Evolutionary conservation across 1,284 basidiomycete species (phyloP), one percentile per base, ranked within the genome.

Genomic region (Hemileia vastatrix): DNA sequence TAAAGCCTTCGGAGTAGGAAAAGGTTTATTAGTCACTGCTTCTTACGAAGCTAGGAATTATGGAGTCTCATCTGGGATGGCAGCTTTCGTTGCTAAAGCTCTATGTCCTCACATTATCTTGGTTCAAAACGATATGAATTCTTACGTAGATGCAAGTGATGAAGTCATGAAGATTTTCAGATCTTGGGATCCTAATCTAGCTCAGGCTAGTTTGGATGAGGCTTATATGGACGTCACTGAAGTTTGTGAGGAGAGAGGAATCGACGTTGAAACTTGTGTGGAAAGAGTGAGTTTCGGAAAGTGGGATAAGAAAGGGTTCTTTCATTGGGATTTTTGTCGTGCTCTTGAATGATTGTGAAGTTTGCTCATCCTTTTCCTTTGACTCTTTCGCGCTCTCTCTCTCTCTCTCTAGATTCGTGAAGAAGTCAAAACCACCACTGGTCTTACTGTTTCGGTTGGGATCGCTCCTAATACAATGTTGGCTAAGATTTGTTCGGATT

Each of bases 31-130:
- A n/a, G 68, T 72, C 52, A 73, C 72, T 19, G 70, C 70, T 8
- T 68, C 66, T 24, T 73, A 73, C 56, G 71, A 72, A 62, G 72
- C 72, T 31, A 63, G 72, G 9, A 57, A 55, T 2, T 70, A 64
- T 40, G 72, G 71, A 18, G 66, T 69, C 36, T 40, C 36, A 11
- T 40, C 36, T 11, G 40, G 44, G n/a, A 73, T 74, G 71, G 72
- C 72, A 13, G 57, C 60, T 49, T 71, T 72, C 60, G 71, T 75
- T 6, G 73, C 73, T 11, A 66, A 66, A 43, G 69, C 69, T 18
- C 68, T 75, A 23, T 75, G 73, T 57, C 71, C 72, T 5, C 66
- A 74, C 24, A 67, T 75, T 15, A 68, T 71, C 47, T 66, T 72
- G 0, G 70, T 75, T 40, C 65, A 67, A 45, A 71, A 70, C 61